Evolutionary conservation across 768 basidiomycete genomes (phyloP).

Genomic region (Kwoniella bestiolae): DNA sequence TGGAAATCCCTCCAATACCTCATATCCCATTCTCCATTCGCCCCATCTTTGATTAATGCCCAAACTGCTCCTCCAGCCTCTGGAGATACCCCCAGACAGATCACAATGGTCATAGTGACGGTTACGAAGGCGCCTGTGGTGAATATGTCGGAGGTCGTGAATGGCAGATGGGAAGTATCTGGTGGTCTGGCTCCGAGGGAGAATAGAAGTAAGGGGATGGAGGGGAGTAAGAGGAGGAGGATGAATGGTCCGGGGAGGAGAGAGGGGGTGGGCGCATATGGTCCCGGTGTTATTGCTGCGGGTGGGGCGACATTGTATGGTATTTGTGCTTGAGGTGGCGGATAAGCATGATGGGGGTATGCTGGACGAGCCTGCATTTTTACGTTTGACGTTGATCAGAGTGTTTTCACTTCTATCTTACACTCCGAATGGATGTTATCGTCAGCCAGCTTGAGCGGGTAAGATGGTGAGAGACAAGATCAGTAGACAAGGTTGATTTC

Average conservation of each 20-base stretch:
- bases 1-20: neutral
- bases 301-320: neutral
- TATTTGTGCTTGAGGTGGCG: neutral
- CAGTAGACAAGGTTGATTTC: neutral
- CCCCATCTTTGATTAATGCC: constrained; percentile 30
- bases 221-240: constrained; percentile 40
- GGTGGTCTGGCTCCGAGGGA: constrained; percentile 47
- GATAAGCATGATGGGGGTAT: neutral
- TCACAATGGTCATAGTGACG: constrained; percentile 37
- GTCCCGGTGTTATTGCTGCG: neutral
- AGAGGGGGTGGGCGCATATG: constrained; percentile 4
- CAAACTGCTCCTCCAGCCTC: constrained; percentile 28
- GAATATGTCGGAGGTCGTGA: constrained; percentile 40
- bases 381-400: neutral
- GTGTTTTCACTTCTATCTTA: neutral
- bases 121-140: constrained; percentile 40
- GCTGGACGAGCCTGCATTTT: neutral
- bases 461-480: too few relatives aligned
- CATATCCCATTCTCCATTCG: constrained; percentile 5
- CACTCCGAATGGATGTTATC: too few relatives aligned
- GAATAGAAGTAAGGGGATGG: constrained; percentile 43
- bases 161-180: constrained; percentile 36
- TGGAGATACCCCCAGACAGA: constrained; percentile 39
- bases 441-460: too few relatives aligned
- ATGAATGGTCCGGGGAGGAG: constrained; percentile 44